phyloP scores from a whole-genome alignment of 2,329 filamentous ascomycete species.

The Clarireedia sp. region DNA sequence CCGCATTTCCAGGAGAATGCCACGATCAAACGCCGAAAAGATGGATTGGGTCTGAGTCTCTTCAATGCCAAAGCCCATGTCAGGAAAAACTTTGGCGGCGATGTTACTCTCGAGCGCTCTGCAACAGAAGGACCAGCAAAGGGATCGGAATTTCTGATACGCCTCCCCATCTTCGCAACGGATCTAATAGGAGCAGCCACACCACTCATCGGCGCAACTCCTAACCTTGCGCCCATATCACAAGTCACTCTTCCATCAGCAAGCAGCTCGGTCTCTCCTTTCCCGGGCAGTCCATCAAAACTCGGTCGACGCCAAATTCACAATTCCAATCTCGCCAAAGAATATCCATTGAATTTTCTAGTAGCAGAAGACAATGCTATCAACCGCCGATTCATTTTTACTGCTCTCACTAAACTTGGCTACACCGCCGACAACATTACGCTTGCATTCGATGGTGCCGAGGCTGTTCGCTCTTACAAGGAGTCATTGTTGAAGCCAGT shows the following conservation, averaged over 20 bases:
- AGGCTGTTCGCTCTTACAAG: constrained; percentile 56
- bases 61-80: constrained; percentile 66
- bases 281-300: neutral
- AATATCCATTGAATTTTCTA: constrained; percentile 57
- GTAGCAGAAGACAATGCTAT: constrained; percentile 68
- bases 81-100: constrained; percentile 55
- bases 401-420: constrained; percentile 59
- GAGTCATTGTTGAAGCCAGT: constrained; percentile 31
- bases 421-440: constrained; percentile 46
- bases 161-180: constrained; percentile 40
- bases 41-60: constrained; percentile 60
- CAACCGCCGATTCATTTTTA: constrained; percentile 59
- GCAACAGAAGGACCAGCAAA: constrained; percentile 51
- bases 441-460: constrained; percentile 60
- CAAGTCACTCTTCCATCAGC: neutral
- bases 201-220: constrained; percentile 9
- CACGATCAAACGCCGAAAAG: constrained; percentile 57
- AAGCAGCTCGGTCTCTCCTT: constrained; percentile 3
- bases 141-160: constrained; percentile 62
- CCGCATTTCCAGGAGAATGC: constrained; percentile 63
- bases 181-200: constrained; percentile 11
- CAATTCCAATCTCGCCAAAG: constrained; percentile 49
- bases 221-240: constrained; percentile 1
- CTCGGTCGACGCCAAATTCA: constrained; percentile 27
- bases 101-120: constrained; percentile 56